Percentiles rank a stretch among this genome's conserved stretches.
These are phyloP conservation scores for Apostasia shenzhenica DNA, from an alignment of 106 monocot genomes.

Conservation along the genomic window DNA sequence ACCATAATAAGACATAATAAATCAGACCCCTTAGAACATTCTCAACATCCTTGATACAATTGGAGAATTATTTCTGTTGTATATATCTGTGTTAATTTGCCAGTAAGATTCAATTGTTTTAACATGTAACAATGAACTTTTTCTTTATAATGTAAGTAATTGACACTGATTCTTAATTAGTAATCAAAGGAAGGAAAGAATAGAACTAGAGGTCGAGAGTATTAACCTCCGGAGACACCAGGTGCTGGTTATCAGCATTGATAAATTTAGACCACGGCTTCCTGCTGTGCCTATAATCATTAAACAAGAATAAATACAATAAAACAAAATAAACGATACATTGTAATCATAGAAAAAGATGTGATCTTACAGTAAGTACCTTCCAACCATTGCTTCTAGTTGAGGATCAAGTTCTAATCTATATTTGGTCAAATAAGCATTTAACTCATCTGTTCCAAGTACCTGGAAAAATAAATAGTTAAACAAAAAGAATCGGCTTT, in stretches of 20 bases:
- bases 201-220: background rate
- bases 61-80: too few species aligned
- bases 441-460: slow-evolving; percentile 76
- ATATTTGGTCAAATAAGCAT: slow-evolving; percentile 74
- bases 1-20: background rate
- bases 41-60: too few species aligned
- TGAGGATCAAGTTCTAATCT: slow-evolving; percentile 74
- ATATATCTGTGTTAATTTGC: too few species aligned
- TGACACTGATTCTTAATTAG: background rate
- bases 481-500: background rate
- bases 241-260: slow-evolving; percentile 82
- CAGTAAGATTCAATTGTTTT: too few species aligned
- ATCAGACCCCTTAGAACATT: background rate
- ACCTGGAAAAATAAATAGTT: slow-evolving; percentile 26
- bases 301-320: background rate
- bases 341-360: background rate
- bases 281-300: slow-evolving; percentile 66
- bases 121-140: background rate
- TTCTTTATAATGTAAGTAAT: background rate
- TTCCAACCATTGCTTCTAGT: slow-evolving; percentile 74
- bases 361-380: slow-evolving; percentile 18
- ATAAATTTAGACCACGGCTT: slow-evolving; percentile 93
- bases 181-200: background rate
- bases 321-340: background rate
- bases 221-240: slow-evolving; percentile 85